Evolutionary conservation across 2,329 filamentous ascomycete genomes (phyloP).

Genomic region (Teratosphaeria nubilosa): DNA sequence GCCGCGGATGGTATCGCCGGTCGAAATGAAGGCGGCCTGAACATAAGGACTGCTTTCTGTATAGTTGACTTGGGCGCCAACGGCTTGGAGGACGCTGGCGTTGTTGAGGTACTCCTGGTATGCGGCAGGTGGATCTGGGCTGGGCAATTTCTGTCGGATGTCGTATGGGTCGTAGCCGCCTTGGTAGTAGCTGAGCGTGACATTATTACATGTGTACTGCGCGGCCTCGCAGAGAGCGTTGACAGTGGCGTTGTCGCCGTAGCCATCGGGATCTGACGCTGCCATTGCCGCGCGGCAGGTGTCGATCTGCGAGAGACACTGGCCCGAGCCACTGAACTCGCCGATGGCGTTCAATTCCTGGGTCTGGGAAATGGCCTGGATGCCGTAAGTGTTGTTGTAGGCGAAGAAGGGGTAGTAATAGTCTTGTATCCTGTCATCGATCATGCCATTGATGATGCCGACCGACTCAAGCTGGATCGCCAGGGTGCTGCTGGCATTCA

Average conservation of each 20-base stretch:
- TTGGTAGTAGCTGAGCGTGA: conserved; percentile 12
- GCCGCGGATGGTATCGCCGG: conserved; percentile 37
- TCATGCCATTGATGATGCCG: conserved; percentile 61
- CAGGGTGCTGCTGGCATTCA: conserved; percentile 43
- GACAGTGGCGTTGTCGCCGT: conserved; percentile 23
- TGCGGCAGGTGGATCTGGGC: conserved; percentile 43
- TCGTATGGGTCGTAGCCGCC: conserved; percentile 35
- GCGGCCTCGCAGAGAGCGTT: conserved; percentile 20
- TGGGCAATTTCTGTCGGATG: conserved; percentile 46
- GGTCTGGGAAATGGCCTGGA: conserved; percentile 46
- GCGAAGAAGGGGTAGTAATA: conserved; percentile 49
- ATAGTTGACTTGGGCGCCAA: conserved; percentile 43
- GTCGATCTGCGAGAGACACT: conserved; percentile 18
- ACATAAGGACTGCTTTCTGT: conserved; percentile 34
- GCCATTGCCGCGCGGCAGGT: conserved; percentile 24
- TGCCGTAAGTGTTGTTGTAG: conserved; percentile 56
- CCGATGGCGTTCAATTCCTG: conserved; percentile 36
- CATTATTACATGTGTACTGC: conserved; percentile 14
- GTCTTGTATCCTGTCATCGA: conserved; percentile 54
- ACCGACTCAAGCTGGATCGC: conserved; percentile 53
- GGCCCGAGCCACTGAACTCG: conserved; percentile 34
- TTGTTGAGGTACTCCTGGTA: conserved; percentile 44
- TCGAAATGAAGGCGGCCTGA: conserved; percentile 30
- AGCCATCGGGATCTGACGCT: conserved; percentile 24
- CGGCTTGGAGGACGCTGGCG: conserved; percentile 36